phyloP scores from a whole-genome alignment of 495 filamentous ascomycete species.

The Tuber calosporum region DNA sequence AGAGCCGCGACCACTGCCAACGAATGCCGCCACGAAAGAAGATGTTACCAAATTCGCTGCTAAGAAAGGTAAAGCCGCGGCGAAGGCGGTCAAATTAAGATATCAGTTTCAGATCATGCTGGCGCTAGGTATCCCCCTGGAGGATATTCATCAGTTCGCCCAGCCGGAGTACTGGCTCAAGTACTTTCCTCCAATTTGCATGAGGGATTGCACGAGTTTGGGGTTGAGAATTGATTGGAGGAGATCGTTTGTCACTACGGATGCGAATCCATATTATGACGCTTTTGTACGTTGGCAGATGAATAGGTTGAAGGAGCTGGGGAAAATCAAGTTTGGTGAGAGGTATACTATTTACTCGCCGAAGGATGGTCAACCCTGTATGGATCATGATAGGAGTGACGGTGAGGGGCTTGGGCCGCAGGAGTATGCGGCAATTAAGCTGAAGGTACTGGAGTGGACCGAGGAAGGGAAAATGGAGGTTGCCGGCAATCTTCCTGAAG shows the following conservation, averaged over 20 bases:
- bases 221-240: constrained; percentile 89
- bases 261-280: constrained; percentile 96
- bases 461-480: constrained; percentile 60
- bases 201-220: constrained; percentile 72
- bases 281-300: constrained; percentile 97
- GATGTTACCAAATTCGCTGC: constrained; percentile 86
- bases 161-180: constrained; percentile 81
- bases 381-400: constrained; percentile 90
- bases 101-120: constrained; percentile 89
- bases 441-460: constrained; percentile 82
- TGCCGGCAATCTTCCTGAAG: constrained; percentile 68
- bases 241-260: constrained; percentile 83
- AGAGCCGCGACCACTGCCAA: constrained; percentile 31
- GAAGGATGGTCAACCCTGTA: constrained; percentile 94
- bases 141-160: constrained; percentile 87
- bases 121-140: constrained; percentile 69
- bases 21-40: constrained; percentile 46
- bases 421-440: constrained; percentile 86
- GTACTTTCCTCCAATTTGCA: constrained; percentile 76
- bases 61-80: constrained; percentile 88
- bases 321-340: constrained; percentile 91
- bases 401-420: constrained; percentile 87
- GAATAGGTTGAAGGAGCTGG: constrained; percentile 78
- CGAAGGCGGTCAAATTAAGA: constrained; percentile 79
- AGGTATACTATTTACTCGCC: constrained; percentile 92